A percentile compares a stretch with the other conserved stretches of the same genome.
Conservation (phyloP, 257 asterid species). For the Agastache rugosa region DNA sequence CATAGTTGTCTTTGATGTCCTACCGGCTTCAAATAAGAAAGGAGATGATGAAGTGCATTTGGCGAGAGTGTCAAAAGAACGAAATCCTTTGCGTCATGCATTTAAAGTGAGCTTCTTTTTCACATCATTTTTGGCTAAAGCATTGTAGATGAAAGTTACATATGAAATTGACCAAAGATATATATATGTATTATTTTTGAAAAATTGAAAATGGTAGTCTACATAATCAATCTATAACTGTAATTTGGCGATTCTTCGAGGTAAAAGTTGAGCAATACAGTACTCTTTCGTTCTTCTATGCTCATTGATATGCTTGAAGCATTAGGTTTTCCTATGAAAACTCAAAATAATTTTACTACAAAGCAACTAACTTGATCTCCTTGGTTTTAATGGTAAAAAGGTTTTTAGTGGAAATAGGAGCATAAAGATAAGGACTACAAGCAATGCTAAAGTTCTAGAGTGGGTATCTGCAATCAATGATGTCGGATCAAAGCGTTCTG, state of each 20-base stretch:
- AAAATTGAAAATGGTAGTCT: not conserved
- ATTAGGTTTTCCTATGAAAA: conserved; percentile 5
- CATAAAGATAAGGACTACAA: conserved; percentile 69
- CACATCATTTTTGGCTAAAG: conserved; percentile 11
- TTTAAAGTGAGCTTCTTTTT: conserved; percentile 65
- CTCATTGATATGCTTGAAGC: conserved; percentile 12
- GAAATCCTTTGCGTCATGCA: conserved; percentile 78
- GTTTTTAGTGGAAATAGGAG: conserved; percentile 70
- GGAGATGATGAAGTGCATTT: conserved; percentile 56
- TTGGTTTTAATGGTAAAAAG: conserved; percentile 48
- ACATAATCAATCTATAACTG: not conserved
- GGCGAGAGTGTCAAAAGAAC: conserved; percentile 60
- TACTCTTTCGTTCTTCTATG: not conserved
- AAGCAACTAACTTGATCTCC: conserved; percentile 27
- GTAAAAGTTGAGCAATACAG: not conserved
- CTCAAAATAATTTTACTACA: not conserved
- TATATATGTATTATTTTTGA: not conserved
- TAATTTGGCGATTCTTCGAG: not conserved
- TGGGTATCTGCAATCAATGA: conserved; percentile 85
- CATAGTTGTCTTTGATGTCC: conserved; percentile 73
- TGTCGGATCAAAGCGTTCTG: conserved; percentile 63
- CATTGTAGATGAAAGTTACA: conserved; percentile 5
- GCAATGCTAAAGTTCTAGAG: conserved; percentile 59
- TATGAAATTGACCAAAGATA: not conserved
- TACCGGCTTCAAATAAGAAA: conserved; percentile 53